Percentiles rank a stretch among this genome's conserved stretches.
Conservation (phyloP, 2,329 filamentous ascomycete genomes). For the Pleomassaria siparia region DNA sequence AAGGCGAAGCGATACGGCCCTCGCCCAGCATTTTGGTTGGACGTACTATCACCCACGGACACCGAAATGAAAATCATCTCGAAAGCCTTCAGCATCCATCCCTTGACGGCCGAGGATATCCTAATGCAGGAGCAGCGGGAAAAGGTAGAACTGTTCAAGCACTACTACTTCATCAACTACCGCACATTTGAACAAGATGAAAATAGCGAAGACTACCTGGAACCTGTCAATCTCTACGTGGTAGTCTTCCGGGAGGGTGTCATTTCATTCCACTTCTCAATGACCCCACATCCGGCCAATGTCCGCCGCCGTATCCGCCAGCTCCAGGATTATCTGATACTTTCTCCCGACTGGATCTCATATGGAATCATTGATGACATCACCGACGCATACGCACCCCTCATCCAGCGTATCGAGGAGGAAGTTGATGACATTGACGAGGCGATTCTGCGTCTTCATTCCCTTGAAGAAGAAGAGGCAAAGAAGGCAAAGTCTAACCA, state of each 20-base stretch:
- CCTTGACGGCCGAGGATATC: conserved; percentile 92
- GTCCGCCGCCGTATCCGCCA: conserved; percentile 92
- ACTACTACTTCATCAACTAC: conserved; percentile 99
- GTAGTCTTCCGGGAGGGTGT: conserved; percentile 96
- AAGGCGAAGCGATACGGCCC: conserved; percentile 62
- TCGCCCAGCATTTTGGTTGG: conserved; percentile 94
- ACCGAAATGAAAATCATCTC: conserved; percentile 92
- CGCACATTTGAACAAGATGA: conserved; percentile 95
- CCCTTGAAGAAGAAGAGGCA: conserved; percentile 52
- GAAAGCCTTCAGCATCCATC: conserved; percentile 93
- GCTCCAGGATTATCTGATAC: conserved; percentile 86
- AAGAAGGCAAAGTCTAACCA: conserved; percentile 34
- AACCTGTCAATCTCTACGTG: conserved; percentile 96
- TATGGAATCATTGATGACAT: conserved; percentile 99
- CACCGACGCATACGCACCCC: conserved; percentile 89
- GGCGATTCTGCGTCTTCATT: conserved; percentile 80
- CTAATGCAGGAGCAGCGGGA: conserved; percentile 96
- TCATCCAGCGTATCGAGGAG: conserved; percentile 91
- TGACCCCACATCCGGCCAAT: conserved; percentile 93
- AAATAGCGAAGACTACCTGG: conserved; percentile 84
- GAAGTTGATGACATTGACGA: conserved; percentile 98
- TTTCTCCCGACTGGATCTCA: conserved; percentile 96
- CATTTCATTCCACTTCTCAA: conserved; percentile 94
- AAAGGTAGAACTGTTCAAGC: conserved; percentile 94
- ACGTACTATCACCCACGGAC: conserved; percentile 87